Conservation (phyloP, 2,329 filamentous ascomycete genomes). For the Pseudocercospora crystallina region DNA sequence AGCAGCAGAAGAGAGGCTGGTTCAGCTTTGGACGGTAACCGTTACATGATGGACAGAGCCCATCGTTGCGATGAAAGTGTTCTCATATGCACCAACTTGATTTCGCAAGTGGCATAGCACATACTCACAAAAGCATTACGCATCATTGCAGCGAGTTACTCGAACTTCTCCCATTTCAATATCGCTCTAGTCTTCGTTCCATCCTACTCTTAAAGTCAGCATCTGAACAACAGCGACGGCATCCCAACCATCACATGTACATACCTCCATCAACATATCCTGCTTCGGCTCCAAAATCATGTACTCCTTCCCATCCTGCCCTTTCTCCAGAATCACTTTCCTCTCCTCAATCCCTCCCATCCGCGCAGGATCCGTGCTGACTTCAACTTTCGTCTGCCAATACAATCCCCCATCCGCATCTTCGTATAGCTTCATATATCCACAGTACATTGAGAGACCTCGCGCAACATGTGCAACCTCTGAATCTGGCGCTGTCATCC, state of each 20-base stretch:
- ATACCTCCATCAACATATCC: slow-evolving; percentile 23
- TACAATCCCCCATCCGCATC: slow-evolving; percentile 22
- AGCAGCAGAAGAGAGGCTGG: slow-evolving; percentile 51
- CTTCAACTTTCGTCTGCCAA: slow-evolving; percentile 29
- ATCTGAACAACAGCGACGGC: neutral
- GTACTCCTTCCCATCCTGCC: slow-evolving; percentile 23
- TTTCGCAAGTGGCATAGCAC: too few relatives aligned
- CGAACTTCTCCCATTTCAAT: slow-evolving; percentile 30
- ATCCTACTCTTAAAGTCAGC: slow-evolving; percentile 15
- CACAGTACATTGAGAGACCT: slow-evolving; percentile 27
- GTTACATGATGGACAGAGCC: neutral
- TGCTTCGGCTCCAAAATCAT: slow-evolving; percentile 27
- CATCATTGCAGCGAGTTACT: slow-evolving; percentile 5
- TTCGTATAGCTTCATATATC: slow-evolving; percentile 26
- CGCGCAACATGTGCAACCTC: slow-evolving; percentile 27
- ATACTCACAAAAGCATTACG: too few relatives aligned
- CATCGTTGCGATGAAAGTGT: neutral
- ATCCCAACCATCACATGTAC: neutral
- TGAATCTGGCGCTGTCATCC: slow-evolving; percentile 20
- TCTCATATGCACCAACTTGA: neutral
- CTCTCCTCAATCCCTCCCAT: slow-evolving; percentile 27
- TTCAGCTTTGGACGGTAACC: slow-evolving; percentile 50
- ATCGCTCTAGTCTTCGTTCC: slow-evolving; percentile 24
- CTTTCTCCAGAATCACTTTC: slow-evolving; percentile 18
- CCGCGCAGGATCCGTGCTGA: slow-evolving; percentile 22